These are phyloP conservation scores for Crinitomyces ghanaensis DNA, from an alignment of 805 yeast genomes.

Conservation along the genomic window DNA sequence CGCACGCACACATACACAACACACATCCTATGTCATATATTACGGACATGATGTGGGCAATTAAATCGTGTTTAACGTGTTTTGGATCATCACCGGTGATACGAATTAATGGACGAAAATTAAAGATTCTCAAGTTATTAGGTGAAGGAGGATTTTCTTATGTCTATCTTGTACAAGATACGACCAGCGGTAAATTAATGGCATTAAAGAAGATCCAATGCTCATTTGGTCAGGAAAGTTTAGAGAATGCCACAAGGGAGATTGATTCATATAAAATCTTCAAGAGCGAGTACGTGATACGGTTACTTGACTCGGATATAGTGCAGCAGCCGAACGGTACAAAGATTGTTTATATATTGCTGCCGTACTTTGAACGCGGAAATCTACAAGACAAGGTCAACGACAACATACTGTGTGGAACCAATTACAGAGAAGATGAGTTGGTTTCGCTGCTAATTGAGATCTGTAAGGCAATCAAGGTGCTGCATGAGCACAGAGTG, in stretches of 20 bases:
- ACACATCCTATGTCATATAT: conserved; percentile 14
- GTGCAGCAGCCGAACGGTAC: conserved; percentile 69
- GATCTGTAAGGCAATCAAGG: conserved; percentile 60
- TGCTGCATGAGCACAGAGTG: conserved; percentile 50
- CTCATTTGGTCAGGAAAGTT: conserved; percentile 72
- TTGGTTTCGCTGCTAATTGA: conserved; percentile 54
- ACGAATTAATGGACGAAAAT: conserved; percentile 47
- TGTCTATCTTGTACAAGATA: conserved; percentile 59
- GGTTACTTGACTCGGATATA: conserved; percentile 58
- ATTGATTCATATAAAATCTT: conserved; percentile 66
- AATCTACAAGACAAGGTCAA: conserved; percentile 77
- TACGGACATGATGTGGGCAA: conserved; percentile 20
- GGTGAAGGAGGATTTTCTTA: conserved; percentile 90
- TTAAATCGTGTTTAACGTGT: conserved; percentile 29
- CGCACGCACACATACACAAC: too few species aligned
- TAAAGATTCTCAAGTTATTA: conserved; percentile 54
- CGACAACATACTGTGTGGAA: conserved; percentile 44
- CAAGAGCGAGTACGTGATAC: conserved; percentile 51
- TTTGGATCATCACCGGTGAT: conserved; percentile 44
- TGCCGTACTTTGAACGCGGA: conserved; percentile 66
- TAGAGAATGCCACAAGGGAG: conserved; percentile 65
- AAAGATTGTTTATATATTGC: conserved; percentile 60
- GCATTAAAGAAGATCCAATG: conserved; percentile 83
- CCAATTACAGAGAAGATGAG: conserved; percentile 48
- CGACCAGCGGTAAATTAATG: conserved; percentile 35